phyloP scores from a whole-genome alignment of 352 stramenopile genomes.

The Globisporangium mamillatum region DNA sequence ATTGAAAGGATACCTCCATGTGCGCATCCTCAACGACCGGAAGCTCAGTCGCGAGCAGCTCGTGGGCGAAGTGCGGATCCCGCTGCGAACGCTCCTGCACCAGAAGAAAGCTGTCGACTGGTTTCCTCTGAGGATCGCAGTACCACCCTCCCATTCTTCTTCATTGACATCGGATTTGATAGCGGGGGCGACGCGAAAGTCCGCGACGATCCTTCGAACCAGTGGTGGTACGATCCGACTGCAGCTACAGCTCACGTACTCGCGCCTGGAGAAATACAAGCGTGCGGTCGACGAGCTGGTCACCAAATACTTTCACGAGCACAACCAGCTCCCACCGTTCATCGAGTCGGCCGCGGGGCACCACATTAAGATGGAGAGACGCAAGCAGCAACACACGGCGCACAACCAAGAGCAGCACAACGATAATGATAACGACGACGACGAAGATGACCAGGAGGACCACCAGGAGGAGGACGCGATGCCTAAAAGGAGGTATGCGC shows the following conservation, averaged over 20 bases:
- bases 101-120: slow-evolving; percentile 64
- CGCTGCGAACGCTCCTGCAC: slow-evolving; percentile 52
- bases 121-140: slow-evolving; percentile 45
- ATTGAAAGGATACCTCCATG: slow-evolving; percentile 56
- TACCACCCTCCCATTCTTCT: slow-evolving; percentile 13
- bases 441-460: slow-evolving; percentile 7
- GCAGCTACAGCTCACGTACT: slow-evolving; percentile 65
- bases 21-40: slow-evolving; percentile 71
- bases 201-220: slow-evolving; percentile 18
- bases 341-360: slow-evolving; percentile 33
- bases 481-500: not conserved
- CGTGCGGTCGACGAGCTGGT: slow-evolving; percentile 61
- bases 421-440: slow-evolving; percentile 26
- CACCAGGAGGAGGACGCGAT: not conserved
- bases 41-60: slow-evolving; percentile 64
- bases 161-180: not conserved
- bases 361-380: slow-evolving; percentile 1
- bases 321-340: slow-evolving; percentile 55
- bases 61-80: slow-evolving; percentile 66
- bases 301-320: slow-evolving; percentile 45
- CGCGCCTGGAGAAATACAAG: slow-evolving; percentile 55
- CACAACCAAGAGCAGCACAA: slow-evolving; percentile 31
- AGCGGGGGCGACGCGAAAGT: slow-evolving; percentile 15
- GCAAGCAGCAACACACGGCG: slow-evolving; percentile 7
- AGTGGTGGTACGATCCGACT: slow-evolving; percentile 46